phyloP scores from a whole-genome alignment of 371 early-diverging fungal species.

The Lichtheimia ornata region DNA sequence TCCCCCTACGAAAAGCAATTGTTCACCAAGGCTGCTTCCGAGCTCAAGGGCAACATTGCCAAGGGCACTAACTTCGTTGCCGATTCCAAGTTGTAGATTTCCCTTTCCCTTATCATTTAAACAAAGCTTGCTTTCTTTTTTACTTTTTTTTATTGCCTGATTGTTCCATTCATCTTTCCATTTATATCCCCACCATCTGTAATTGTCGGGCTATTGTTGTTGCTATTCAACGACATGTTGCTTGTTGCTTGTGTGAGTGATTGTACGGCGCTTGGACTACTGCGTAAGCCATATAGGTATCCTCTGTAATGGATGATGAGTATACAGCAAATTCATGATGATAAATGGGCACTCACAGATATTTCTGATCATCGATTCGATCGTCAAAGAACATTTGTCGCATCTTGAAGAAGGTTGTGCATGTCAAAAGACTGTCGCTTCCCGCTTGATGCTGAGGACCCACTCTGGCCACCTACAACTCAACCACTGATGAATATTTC shows the following conservation, averaged over 20 bases:
- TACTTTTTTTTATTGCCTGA: constrained; percentile 7
- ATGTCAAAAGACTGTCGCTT: constrained; percentile 96
- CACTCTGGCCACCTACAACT: constrained; percentile 75
- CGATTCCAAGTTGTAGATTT: constrained; percentile 22
- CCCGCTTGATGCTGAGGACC: constrained; percentile 99
- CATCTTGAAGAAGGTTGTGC: constrained; percentile 96
- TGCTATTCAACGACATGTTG: constrained; percentile 30
- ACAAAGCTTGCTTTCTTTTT: constrained; percentile 4
- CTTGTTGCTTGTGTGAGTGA: constrained; percentile 32
- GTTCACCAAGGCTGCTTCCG: constrained; percentile 67
- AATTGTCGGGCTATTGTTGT: constrained; percentile 1
- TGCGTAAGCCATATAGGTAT: constrained; percentile 59
- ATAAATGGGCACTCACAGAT: constrained; percentile 53
- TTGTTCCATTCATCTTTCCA: constrained; percentile 13
- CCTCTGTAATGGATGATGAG: constrained; percentile 29
- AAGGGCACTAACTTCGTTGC: constrained; percentile 66
- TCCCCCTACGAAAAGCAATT: constrained; percentile 73
- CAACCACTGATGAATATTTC: not conserved
- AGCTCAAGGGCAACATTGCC: constrained; percentile 80
- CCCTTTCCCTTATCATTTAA: constrained; percentile 3
- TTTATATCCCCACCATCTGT: constrained; percentile 3
- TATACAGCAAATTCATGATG: not conserved
- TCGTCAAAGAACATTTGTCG: constrained; percentile 94
- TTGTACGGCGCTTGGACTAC: constrained; percentile 36
- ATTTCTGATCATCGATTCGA: constrained; percentile 92